Evolutionary conservation across 1,284 basidiomycete species (phyloP), one percentile per base, ranked within the genome.

Genomic region (Leccinum fuscescens): DNA sequence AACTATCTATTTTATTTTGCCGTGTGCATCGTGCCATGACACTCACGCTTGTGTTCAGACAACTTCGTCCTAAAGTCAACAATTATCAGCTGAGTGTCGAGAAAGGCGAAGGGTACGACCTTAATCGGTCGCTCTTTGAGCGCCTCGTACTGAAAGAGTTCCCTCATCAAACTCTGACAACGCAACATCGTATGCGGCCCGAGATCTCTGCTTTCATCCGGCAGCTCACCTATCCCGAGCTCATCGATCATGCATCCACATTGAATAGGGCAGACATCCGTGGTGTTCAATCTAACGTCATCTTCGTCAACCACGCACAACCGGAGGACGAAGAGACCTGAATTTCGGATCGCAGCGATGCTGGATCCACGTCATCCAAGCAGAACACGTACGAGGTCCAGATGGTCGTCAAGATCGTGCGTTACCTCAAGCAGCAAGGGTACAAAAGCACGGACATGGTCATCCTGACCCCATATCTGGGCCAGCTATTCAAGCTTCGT

Each of bases 131-230:
- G 0, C 75, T 89, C 3, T 89, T 89, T 65, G 86, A 89, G 64
- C 82, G 87, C 4, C 79, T 88, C 4, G 83, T 88, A n/a, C 66
- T 83, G 6, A 80, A 80, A 63, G 80, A 78, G 0, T 89, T 84
- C 63, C 86, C 87, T 3, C 87, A 89, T 65, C 65, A 75, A 57
- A 84, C 79, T 0, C 76, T 89, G n/a, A 67, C 67, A 2, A 69
- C 78, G 50, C 87, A 89, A 61, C 87, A 89, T 66, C 81, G 87
- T 6, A 89, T 89, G 86, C 77, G 86, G 1, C 87, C 86, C 0
- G 86, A 89, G 64, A 88, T 89, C 11, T 86, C 86, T 5, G 64
- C 76, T 0, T 76, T 88, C 35, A 77, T 89, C 35, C 79, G 86
- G 17, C 65, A 75, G 9, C 75, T 89, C 22, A 88, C 87, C 0